Evolutionary conservation across 306 rosid species (phyloP).

Genomic region (Phaseolus lunatus): DNA sequence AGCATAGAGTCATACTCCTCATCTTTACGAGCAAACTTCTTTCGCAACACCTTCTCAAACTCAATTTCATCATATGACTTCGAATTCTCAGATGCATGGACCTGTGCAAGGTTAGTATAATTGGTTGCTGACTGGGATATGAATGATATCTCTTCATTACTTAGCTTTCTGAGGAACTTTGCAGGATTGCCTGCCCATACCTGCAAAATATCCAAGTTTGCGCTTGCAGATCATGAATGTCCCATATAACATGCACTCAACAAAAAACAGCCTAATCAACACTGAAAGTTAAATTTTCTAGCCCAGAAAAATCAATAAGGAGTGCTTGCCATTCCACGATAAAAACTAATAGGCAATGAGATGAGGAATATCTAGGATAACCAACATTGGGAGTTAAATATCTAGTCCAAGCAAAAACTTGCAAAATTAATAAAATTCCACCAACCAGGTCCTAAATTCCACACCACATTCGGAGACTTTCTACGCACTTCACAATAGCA

Average conservation of each 20-base stretch:
- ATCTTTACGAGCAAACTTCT: constrained; percentile 82
- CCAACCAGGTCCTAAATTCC: constrained; percentile 27
- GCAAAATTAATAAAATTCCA: constrained; percentile 26
- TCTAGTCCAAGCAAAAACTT: constrained; percentile 9
- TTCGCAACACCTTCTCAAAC: constrained; percentile 85
- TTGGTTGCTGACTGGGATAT: constrained; percentile 82
- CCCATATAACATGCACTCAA: constrained; percentile 10
- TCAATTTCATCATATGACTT: constrained; percentile 83
- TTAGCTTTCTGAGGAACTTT: constrained; percentile 89
- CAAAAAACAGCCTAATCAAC: constrained; percentile 4
- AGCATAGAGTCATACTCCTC: constrained; percentile 92
- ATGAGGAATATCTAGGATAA: neutral
- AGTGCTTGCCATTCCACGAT: constrained; percentile 19
- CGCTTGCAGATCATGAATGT: constrained; percentile 27
- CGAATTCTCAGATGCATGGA: constrained; percentile 90
- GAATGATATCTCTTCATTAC: constrained; percentile 84
- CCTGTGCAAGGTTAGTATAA: constrained; percentile 89
- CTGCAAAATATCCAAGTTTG: constrained; percentile 53
- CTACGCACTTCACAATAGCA: constrained; percentile 22
- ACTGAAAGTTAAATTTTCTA: neutral
- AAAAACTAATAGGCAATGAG: neutral
- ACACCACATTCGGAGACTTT: constrained; percentile 11
- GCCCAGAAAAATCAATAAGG: constrained; percentile 5
- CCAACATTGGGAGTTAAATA: neutral
- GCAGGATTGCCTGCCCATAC: constrained; percentile 99